Evolutionary conservation across 202 grass and related monocot species (phyloP), one percentile per base, ranked within the genome.

Genomic region (Hordeum pubiflorum): DNA sequence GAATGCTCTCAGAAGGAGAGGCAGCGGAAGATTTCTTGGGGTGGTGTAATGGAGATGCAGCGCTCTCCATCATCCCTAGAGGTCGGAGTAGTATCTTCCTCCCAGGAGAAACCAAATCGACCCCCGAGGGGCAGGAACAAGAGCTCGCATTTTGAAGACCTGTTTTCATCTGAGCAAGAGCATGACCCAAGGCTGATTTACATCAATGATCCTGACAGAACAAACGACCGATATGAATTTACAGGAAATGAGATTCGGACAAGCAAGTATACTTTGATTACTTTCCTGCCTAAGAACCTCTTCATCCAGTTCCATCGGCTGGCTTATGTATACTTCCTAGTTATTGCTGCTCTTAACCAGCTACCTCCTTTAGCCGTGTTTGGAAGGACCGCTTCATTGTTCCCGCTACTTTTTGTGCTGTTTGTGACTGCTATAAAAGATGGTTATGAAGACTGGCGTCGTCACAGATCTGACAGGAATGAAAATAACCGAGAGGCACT

Each of bases 361-460:
- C 92, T 99, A 54, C 96, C 96, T 85, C 96, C 96, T 69, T 84
- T 99, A 80, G 96, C 96, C 75, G 96, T 99, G 41, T 99, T 99
- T 89, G 96, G 96, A 75, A 92, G 96, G 72, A 99, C 96, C 20
- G 96, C 92, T 61, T 99, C 96, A 62, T 87, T 99, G 65, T 99
- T 99, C 54, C 96, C 96, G 5, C 89, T 99, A 13, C 89, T 99
- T 31, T 99, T 99, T 81, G 96, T 99, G 63, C 85, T 99, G 44
- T 82, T 99, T 83, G 90, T 99, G 80, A 99, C 96, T 87, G 96
- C 96, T 79, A 96, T 99, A 80, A 99, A 99, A 84, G 96, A 99
- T 85, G 96, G 96, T 21, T 99, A 99, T 76, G 96, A 99, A 90
- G 96, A 99, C 58, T 96, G 92, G 96, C 84, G 96, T 46, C 85